Evolutionary conservation across 2,329 filamentous ascomycete genomes (phyloP).

Genomic region (Penicillium sp.): DNA sequence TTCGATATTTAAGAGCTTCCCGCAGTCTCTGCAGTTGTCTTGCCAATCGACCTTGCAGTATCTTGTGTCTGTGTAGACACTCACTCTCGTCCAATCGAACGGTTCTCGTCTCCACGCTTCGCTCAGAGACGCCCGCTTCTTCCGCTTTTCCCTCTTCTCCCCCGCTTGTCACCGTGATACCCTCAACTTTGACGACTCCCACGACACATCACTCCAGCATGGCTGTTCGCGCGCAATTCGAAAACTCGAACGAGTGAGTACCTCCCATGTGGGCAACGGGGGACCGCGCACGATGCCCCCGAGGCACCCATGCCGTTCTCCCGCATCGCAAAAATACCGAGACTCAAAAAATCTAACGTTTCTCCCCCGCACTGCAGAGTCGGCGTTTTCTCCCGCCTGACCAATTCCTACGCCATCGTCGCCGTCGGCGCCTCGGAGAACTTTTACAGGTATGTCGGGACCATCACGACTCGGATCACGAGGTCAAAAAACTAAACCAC

Average conservation of each 20-base stretch:
- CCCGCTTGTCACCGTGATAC: conserved; percentile 7
- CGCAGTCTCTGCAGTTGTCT: conserved; percentile 6
- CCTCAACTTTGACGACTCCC: too few relatives aligned
- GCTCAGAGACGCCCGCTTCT: not conserved
- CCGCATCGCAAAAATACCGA: too few relatives aligned
- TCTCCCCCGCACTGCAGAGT: conserved; percentile 60
- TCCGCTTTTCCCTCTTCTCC: conserved; percentile 1
- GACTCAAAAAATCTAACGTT: conserved; percentile 8
- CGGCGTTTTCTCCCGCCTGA: conserved; percentile 93
- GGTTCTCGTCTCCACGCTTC: not conserved
- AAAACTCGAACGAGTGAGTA: conserved; percentile 51
- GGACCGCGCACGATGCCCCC: not conserved
- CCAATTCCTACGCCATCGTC: conserved; percentile 94
- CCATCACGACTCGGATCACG: conserved; percentile 3
- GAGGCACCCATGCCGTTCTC: too few relatives aligned
- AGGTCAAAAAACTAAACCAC: conserved; percentile 7
- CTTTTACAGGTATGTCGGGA: conserved; percentile 74
- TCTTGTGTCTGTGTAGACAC: too few relatives aligned
- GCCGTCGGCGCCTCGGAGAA: conserved; percentile 95
- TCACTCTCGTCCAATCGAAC: too few relatives aligned
- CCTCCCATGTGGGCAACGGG: not conserved
- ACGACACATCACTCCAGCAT: conserved; percentile 29
- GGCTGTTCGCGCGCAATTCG: conserved; percentile 51
- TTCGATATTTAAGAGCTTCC: conserved; percentile 15
- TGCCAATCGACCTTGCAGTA: conserved; percentile 1